phyloP scores from a whole-genome alignment of 2,329 filamentous ascomycete genomes.

The Paraconiothyrium sp. region DNA sequence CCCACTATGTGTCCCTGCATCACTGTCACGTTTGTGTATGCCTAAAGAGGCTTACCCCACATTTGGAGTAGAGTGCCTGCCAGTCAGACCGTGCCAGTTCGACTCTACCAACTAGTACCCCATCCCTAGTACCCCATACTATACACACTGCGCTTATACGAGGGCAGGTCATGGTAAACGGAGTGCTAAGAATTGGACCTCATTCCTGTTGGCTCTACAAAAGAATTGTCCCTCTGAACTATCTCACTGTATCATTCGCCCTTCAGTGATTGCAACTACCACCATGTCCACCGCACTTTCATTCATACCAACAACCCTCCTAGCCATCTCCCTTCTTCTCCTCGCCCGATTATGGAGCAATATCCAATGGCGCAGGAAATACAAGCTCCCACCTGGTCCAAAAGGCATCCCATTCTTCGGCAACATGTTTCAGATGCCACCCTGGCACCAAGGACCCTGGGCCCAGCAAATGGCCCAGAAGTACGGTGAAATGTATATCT shows the following conservation, averaged over 20 bases:
- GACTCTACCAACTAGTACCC: too few species aligned
- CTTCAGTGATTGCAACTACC: too few species aligned
- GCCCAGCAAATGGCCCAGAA: constrained; percentile 24
- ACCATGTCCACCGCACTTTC: constrained; percentile 30
- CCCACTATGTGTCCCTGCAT: neutral
- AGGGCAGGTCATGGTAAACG: neutral
- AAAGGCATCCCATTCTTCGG: constrained; percentile 26
- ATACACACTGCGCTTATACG: constrained; percentile 24
- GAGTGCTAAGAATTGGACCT: neutral
- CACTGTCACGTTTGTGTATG: neutral
- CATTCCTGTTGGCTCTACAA: neutral
- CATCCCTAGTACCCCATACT: neutral
- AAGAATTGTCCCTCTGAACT: neutral
- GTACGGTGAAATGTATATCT: constrained; percentile 28
- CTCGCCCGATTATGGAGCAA: neutral
- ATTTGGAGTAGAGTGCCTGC: constrained; percentile 1
- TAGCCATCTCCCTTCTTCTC: constrained; percentile 8
- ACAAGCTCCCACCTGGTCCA: constrained; percentile 22
- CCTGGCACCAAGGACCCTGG: constrained; percentile 27
- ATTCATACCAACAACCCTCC: constrained; percentile 6
- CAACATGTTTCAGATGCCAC: constrained; percentile 29
- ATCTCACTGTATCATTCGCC: too few species aligned
- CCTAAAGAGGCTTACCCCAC: constrained; percentile 2
- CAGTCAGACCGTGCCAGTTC: neutral
- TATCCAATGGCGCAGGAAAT: constrained; percentile 19